phyloP scores from a whole-genome alignment of 192 early-diverging fungal species.

The Coemansia sp. region DNA sequence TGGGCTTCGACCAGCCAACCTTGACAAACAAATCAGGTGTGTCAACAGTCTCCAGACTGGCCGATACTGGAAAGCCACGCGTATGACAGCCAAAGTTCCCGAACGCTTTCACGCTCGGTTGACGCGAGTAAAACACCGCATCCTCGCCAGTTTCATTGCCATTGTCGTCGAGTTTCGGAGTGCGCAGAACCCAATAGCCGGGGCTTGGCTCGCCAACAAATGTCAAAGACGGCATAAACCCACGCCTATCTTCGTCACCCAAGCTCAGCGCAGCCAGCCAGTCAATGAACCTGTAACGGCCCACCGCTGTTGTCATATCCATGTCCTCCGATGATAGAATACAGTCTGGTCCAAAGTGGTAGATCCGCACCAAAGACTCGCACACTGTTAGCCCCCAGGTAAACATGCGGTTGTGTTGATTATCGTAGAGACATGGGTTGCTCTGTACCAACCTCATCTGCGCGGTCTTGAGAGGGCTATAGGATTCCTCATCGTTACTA shows the following conservation, averaged over 20 bases:
- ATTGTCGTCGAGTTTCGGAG: neutral
- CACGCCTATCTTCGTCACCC: neutral
- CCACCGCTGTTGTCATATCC: neutral
- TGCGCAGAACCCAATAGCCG: neutral
- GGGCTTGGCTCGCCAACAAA: neutral
- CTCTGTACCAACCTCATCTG: neutral
- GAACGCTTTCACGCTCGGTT: neutral
- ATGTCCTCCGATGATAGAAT: neutral
- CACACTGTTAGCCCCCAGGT: neutral
- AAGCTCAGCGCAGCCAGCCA: neutral
- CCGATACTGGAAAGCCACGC: neutral
- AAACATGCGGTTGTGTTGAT: neutral
- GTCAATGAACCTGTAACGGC: neutral
- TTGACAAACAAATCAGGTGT: neutral
- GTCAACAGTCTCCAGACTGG: neutral
- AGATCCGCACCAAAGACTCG: neutral
- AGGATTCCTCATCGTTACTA: too few relatives aligned
- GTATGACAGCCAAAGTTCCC: neutral
- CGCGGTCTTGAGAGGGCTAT: too few relatives aligned
- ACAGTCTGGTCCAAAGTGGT: neutral
- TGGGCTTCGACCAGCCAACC: neutral
- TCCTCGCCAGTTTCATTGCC: neutral
- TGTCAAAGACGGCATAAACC: neutral
- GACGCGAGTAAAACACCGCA: neutral
- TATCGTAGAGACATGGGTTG: neutral